Percentiles rank a stretch among this genome's conserved stretches.
Evolutionary conservation across 257 asterid genomes (phyloP).

Genomic region (Solanum virginianum): DNA sequence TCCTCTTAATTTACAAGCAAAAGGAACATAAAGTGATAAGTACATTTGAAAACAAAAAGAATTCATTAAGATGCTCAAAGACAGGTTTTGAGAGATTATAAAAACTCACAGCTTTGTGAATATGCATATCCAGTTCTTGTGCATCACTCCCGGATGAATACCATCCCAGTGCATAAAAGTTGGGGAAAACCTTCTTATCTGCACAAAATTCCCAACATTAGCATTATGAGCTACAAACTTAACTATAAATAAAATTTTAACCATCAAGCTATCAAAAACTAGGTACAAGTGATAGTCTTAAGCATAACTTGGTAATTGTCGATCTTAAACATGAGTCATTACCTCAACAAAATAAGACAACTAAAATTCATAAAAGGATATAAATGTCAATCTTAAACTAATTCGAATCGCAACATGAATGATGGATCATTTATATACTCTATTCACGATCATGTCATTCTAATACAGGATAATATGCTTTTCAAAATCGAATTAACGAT

Average conservation of each 20-base stretch:
- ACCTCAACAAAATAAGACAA: neutral
- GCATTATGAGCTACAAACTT: neutral
- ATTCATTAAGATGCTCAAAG: neutral
- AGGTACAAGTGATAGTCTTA: neutral
- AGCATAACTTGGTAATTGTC: neutral
- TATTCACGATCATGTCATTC: neutral
- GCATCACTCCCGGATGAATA: conserved; percentile 96
- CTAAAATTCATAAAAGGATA: neutral
- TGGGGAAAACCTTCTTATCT: conserved; percentile 95
- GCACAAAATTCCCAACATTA: conserved; percentile 8
- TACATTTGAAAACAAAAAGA: neutral
- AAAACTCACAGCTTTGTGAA: conserved; percentile 87
- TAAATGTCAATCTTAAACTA: neutral
- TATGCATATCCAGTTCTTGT: conserved; percentile 74
- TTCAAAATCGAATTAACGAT: neutral
- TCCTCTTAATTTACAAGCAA: neutral
- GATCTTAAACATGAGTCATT: neutral
- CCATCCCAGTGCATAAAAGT: conserved; percentile 88
- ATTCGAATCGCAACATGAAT: neutral
- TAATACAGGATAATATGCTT: neutral
- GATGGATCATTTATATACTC: neutral
- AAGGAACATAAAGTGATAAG: neutral
- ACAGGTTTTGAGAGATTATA: neutral
- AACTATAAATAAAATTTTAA: neutral
- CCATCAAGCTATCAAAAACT: neutral